Evolutionary conservation across 352 stramenopile genomes (phyloP), one percentile per base, ranked within the genome.

Genomic region (Globisporangium solare): DNA sequence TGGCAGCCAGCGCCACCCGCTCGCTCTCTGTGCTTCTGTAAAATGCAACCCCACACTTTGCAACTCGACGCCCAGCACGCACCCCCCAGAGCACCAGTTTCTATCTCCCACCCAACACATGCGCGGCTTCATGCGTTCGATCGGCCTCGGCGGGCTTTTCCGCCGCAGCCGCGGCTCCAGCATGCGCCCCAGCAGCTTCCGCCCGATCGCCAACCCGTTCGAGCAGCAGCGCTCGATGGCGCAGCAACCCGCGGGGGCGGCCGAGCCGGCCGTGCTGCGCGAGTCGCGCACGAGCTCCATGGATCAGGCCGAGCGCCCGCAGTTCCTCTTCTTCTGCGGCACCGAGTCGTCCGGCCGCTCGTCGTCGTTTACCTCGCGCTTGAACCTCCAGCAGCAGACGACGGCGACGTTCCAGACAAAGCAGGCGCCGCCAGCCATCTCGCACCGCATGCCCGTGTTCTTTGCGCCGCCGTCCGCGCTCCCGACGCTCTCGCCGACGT

Each of bases 281-380:
- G 51, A 58, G 11, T 52, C 49, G 42, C 49, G 58, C 21, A 61
- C 39, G 42, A 86, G 77, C 64, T 76, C 73, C n/a, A 48, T 65
- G 43, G 27, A 35, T 6, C 27, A 35, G 27, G 45, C 50, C 39
- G 80, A 88, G 56, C 70, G 64, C 2, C 76, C 69, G 45, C 77
- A 87, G 65, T 87, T 90, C 64, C 73, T 88, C 60, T 86, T 90
- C 70, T 90, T 90, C 65, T 88, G 77, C 40, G 80, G 80, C 41
- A 77, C 66, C n/a, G 80, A 90, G 45, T 71, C 64, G 20, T 62
- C 60, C 20, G 43, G 37, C 6, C 37, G 61, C 13, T 22, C 63
- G 14, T 51, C 35, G 31, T 32, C 61, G 35, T 40, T 35, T 12
- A 59, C 32, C 6, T 49, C 58, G 8, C 58, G 50, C 50, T 41